Evolutionary conservation across 1,139 yeast species (phyloP).

Genomic region (Maudiozyma humilis): DNA sequence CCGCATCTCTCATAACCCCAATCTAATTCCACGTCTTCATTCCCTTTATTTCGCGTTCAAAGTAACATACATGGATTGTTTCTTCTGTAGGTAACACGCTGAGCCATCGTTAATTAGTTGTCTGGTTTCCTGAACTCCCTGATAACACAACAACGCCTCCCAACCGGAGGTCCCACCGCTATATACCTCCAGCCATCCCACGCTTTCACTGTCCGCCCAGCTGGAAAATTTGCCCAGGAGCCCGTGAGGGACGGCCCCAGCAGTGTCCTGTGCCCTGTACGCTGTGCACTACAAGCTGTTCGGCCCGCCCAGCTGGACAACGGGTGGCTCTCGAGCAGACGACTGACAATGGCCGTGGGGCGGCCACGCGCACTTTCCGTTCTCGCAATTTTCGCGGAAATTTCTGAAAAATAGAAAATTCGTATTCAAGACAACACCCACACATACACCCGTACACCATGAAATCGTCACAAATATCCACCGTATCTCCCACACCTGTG

Average conservation of each 20-base stretch:
- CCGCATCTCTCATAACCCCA: background rate
- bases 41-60: background rate
- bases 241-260: background rate
- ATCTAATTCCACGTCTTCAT: too few relatives aligned
- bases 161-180: background rate
- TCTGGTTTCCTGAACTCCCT: conserved; percentile 1
- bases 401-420: background rate
- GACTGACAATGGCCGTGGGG: too few relatives aligned
- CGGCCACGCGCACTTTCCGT: too few relatives aligned
- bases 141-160: background rate
- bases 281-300: too few relatives aligned
- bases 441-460: background rate
- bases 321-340: too few relatives aligned
- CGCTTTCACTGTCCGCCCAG: background rate
- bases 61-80: conserved; percentile 69
- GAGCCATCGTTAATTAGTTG: conserved; percentile 47
- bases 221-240: background rate
- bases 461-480: background rate
- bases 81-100: conserved; percentile 76
- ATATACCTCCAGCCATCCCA: background rate
- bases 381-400: too few relatives aligned
- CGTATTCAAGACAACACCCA: background rate
- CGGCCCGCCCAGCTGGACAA: too few relatives aligned
- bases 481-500: background rate
- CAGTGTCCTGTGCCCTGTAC: too few relatives aligned